phyloP scores from a whole-genome alignment of 2,329 filamentous ascomycete species.

The Gyromitra esculenta region DNA sequence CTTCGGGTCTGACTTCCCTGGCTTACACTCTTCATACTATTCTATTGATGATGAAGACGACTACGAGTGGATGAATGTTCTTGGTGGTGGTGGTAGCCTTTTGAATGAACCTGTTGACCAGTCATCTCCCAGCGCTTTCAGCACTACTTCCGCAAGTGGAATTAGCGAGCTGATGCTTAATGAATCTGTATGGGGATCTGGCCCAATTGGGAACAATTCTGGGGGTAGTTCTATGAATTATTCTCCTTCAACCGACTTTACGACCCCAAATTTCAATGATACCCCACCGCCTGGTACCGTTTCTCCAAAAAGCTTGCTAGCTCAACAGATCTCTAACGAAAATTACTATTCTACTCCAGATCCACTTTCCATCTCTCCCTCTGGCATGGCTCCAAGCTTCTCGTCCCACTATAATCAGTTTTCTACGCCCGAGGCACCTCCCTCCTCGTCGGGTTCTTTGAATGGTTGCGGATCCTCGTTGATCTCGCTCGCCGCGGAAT shows the following conservation, averaged over 20 bases:
- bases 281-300: conserved; percentile 58
- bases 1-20: conserved; percentile 56
- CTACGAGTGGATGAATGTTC: conserved; percentile 83
- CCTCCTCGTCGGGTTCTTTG: conserved; percentile 49
- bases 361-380: conserved; percentile 53
- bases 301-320: conserved; percentile 57
- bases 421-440: conserved; percentile 38
- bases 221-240: conserved; percentile 54
- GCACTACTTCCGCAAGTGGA: conserved; percentile 89
- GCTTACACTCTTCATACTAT: conserved; percentile 61
- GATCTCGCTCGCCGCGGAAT: conserved; percentile 67
- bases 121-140: conserved; percentile 95
- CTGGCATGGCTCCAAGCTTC: conserved; percentile 50
- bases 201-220: conserved; percentile 52
- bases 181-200: conserved; percentile 63
- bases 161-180: conserved; percentile 93
- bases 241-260: conserved; percentile 56
- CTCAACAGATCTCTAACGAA: conserved; percentile 52
- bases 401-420: conserved; percentile 46
- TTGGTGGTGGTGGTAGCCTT: conserved; percentile 53
- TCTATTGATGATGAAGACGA: conserved; percentile 69
- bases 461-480: conserved; percentile 47
- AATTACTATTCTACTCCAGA: conserved; percentile 55
- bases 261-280: conserved; percentile 57
- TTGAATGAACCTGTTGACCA: conserved; percentile 73